Conservation (phyloP, 164 flowering plant species). For the Saururus chinensis region DNA sequence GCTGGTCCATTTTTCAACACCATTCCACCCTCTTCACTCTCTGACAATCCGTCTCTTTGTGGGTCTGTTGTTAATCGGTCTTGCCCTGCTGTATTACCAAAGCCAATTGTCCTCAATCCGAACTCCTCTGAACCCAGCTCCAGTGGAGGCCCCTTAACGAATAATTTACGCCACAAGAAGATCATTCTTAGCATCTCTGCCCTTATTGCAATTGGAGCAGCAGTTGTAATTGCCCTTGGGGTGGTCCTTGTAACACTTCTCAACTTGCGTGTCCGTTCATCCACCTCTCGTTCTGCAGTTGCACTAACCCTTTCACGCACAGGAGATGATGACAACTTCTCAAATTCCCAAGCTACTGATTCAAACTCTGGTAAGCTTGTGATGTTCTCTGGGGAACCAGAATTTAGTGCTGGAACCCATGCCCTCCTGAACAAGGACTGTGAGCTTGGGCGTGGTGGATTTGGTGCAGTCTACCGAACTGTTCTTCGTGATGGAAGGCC, state of each 20-base stretch:
- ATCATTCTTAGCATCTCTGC: conserved; percentile 90
- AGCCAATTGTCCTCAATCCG: conserved; percentile 93
- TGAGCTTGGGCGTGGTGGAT: conserved; percentile 93
- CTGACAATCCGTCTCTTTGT: conserved; percentile 78
- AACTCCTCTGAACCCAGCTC: conserved; percentile 49
- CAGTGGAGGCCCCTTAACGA: conserved; percentile 24
- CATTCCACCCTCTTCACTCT: conserved; percentile 61
- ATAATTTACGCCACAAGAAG: conserved; percentile 49
- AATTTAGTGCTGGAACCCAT: conserved; percentile 67
- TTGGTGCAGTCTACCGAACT: conserved; percentile 79
- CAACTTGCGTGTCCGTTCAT: conserved; percentile 60
- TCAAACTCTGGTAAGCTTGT: conserved; percentile 84
- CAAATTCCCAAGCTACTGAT: conserved; percentile 64
- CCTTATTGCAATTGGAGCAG: conserved; percentile 91
- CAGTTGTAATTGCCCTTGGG: conserved; percentile 74
- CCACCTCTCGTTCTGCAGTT: conserved; percentile 53
- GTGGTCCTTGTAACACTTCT: conserved; percentile 75
- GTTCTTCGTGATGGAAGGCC: conserved; percentile 61
- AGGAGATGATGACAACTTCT: conserved; percentile 45
- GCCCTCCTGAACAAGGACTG: conserved; percentile 83
- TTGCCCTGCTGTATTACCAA: conserved; percentile 77
- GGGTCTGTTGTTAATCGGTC: conserved; percentile 66
- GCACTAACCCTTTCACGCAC: conserved; percentile 34
- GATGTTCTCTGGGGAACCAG: conserved; percentile 85
- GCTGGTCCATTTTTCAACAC: conserved; percentile 80